Percentiles rank a stretch among this genome's conserved stretches.
These are phyloP conservation scores for Drechslerella coelobrocha DNA, from an alignment of 2,329 filamentous ascomycete species.

Conservation along the genomic window DNA sequence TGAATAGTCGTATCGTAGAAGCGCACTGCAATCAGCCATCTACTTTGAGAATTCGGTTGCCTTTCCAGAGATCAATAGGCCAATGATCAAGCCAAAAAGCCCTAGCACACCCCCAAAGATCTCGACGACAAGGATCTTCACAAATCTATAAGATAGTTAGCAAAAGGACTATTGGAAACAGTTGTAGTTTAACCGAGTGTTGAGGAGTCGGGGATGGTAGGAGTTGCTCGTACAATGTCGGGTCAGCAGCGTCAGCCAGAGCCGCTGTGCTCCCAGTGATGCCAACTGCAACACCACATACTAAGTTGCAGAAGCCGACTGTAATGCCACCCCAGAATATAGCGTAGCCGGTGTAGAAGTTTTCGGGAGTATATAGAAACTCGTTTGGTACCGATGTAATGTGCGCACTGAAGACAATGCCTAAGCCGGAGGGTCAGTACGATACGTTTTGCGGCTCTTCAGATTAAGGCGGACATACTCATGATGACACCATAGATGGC, in stretches of 20 bases:
- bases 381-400: conserved; percentile 70
- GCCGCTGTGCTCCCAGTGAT: conserved; percentile 98
- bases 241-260: conserved; percentile 91
- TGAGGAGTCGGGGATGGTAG: not conserved
- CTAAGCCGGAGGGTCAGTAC: conserved; percentile 27
- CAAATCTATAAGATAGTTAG: conserved; percentile 70
- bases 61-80: conserved; percentile 84
- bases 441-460: not conserved
- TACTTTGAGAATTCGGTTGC: conserved; percentile 70
- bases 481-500: conserved; percentile 99
- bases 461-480: conserved; percentile 60
- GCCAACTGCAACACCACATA: conserved; percentile 94
- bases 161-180: conserved; percentile 23
- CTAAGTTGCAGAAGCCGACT: conserved; percentile 91
- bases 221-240: conserved; percentile 72
- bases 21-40: not conserved
- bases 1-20: not conserved
- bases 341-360: conserved; percentile 93
- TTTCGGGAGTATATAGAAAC: conserved; percentile 73
- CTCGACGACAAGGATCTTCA: conserved; percentile 98
- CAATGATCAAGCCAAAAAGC: conserved; percentile 94
- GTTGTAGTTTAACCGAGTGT: too few species aligned
- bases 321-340: conserved; percentile 96
- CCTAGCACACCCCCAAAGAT: conserved; percentile 98
- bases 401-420: conserved; percentile 95